Evolutionary conservation across 2,329 filamentous ascomycete genomes (phyloP), one percentile per base, ranked within the genome.

Genomic region (Pyrenochaeta sp.): DNA sequence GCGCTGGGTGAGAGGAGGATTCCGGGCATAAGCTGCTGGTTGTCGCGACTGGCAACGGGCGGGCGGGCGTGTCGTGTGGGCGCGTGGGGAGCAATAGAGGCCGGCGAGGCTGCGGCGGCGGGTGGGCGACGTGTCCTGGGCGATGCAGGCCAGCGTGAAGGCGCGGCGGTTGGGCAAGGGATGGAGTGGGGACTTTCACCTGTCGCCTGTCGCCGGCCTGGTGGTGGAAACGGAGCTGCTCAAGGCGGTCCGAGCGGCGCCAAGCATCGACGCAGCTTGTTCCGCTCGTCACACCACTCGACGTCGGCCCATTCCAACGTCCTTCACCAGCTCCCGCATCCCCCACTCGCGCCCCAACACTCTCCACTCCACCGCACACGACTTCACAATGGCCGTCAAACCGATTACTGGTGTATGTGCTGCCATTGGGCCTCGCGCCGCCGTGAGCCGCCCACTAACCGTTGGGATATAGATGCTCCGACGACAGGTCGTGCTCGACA

Each of bases 401-500:
- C 76, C 76, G 53, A 78, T 79, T 59, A 77, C 75, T 52, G 76
- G 76, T 60, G 76, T 78, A 77, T 48, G 76, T 71, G 31, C 20
- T 60, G 50, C 58, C 64, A 74, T 68, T 69, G 65, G 48, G 36
- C 44, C 19, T 37, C 39, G 40, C 43, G 41, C 46, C 36, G 26
- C 28, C 23, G 46, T 39, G 46, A 44, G 41, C 38, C 39, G 35
- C 37, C 45, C 31, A 49, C 64, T 69, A 64, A 69, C 55, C 45
- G 58, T 48, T 49, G 53, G 43, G 36, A 23, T 50, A 45, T 63
- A 86, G 83, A 86, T 85, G 80, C 81, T 87, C 74, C 81, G 82
- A 71, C 78, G 81, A 69, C 78, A 77, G 67, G 75, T 87, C 48
- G 83, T 88, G 60, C 77, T 87, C 60, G 84, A 88, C 72, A 75